phyloP scores from a whole-genome alignment of 1,284 basidiomycete species.

The Puccinia polysora region DNA sequence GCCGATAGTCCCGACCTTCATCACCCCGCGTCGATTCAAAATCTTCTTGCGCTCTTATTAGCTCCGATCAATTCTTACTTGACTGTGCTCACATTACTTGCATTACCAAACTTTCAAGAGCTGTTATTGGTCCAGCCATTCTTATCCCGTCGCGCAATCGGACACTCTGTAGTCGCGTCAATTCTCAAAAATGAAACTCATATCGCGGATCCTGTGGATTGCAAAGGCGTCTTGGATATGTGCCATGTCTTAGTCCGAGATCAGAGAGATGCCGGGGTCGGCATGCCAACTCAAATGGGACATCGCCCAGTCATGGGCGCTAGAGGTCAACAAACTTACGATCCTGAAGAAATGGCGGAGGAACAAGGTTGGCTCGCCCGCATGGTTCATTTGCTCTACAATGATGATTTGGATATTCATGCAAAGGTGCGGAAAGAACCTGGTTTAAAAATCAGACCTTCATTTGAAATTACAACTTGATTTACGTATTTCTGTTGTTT shows the following conservation, averaged over 20 bases:
- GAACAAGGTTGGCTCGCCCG: constrained; percentile 95
- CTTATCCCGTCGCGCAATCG: constrained; percentile 78
- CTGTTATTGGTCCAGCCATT: constrained; percentile 78
- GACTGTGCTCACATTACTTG: constrained; percentile 85
- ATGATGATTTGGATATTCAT: constrained; percentile 75
- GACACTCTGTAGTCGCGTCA: constrained; percentile 82
- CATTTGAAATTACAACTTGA: no score
- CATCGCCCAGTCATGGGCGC: constrained; percentile 32
- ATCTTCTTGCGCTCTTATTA: constrained; percentile 79
- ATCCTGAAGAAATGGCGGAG: constrained; percentile 83
- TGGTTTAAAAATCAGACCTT: neutral
- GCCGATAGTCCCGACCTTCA: constrained; percentile 79
- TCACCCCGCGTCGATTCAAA: constrained; percentile 73
- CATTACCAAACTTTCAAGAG: constrained; percentile 77
- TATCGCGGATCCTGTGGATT: constrained; percentile 82
- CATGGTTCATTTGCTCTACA: constrained; percentile 87
- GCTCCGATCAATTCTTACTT: constrained; percentile 90
- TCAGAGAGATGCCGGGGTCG: constrained; percentile 65
- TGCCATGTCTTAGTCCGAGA: constrained; percentile 86
- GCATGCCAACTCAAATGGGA: constrained; percentile 47
- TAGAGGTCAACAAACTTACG: constrained; percentile 53
- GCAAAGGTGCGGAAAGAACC: no score
- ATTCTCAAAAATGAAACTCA: constrained; percentile 90
- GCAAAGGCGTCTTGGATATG: constrained; percentile 80
- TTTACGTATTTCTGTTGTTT: neutral